Evolutionary conservation across 768 basidiomycete species (phyloP).

Genomic region (Artomyces pyxidatus): DNA sequence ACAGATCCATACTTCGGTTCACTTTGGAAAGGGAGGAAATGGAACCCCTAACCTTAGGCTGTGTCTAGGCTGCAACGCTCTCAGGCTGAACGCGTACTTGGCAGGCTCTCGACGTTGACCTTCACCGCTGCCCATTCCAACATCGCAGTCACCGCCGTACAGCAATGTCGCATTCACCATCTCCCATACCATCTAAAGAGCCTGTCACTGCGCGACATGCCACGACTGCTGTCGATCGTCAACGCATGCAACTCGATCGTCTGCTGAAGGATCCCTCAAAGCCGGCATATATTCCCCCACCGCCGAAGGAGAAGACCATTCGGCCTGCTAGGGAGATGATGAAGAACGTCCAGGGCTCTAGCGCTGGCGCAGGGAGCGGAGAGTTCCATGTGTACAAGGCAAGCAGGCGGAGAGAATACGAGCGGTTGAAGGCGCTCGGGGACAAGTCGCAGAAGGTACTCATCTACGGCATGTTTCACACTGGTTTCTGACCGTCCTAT

Average conservation of each 20-base stretch:
- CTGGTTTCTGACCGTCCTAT: neutral
- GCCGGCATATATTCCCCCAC: constrained; percentile 68
- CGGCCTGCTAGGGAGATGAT: constrained; percentile 90
- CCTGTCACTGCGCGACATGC: constrained; percentile 31
- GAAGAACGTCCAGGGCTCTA: constrained; percentile 98
- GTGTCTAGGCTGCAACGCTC: no score
- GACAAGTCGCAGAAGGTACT: constrained; percentile 71
- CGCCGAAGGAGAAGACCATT: constrained; percentile 76
- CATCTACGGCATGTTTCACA: constrained; percentile 3
- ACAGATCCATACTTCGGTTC: no score
- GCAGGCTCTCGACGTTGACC: no score
- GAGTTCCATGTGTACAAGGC: constrained; percentile 99
- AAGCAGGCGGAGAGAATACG: constrained; percentile 87
- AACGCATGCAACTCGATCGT: constrained; percentile 67
- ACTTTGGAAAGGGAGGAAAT: no score
- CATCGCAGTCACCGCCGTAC: no score
- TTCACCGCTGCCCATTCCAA: no score
- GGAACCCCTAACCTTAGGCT: no score
- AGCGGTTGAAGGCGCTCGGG: constrained; percentile 85
- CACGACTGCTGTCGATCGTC: constrained; percentile 41
- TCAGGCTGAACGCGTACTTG: no score
- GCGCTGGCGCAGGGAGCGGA: constrained; percentile 94
- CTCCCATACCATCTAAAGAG: constrained; percentile 18
- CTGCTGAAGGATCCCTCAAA: constrained; percentile 87
- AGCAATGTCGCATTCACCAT: constrained; percentile 25